Percentiles rank a stretch among this genome's conserved stretches.
These are phyloP conservation scores for Ogataea paraovalis DNA, from an alignment of 805 yeast species.

Conservation along the genomic window DNA sequence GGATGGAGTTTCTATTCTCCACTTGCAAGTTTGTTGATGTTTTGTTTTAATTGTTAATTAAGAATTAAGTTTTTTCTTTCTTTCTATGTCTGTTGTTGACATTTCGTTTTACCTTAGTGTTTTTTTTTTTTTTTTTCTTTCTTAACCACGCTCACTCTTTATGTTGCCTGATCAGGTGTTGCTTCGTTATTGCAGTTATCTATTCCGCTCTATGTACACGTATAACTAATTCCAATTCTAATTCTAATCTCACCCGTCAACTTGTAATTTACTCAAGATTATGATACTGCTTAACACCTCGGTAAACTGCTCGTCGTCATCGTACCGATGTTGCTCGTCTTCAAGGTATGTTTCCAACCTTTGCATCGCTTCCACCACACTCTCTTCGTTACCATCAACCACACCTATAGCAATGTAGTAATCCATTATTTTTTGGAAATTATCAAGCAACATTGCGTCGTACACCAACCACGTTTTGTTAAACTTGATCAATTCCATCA, in stretches of 20 bases:
- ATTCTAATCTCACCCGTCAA: neutral
- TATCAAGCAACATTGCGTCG: conserved; percentile 8
- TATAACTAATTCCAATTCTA: no score
- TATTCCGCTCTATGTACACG: neutral
- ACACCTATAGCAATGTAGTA: conserved; percentile 9
- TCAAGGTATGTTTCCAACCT: conserved; percentile 10
- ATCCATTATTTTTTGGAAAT: conserved; percentile 10
- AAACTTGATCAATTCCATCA: conserved; percentile 8
- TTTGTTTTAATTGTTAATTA: no score
- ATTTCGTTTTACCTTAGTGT: no score
- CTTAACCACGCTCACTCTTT: neutral
- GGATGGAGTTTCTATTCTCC: neutral
- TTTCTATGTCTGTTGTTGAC: neutral
- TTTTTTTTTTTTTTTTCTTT: neutral
- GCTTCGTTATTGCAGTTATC: neutral
- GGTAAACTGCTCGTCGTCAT: conserved; percentile 2
- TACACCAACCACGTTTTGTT: conserved; percentile 5
- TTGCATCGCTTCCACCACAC: conserved; percentile 6
- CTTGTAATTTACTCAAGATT: neutral
- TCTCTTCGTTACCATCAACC: conserved; percentile 12
- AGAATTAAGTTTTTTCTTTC: neutral
- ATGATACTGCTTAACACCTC: conserved; percentile 6
- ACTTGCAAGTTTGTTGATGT: neutral
- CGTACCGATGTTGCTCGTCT: conserved; percentile 8
- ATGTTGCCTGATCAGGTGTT: neutral